Conservation (phyloP, 805 yeast genomes). For the Saccharomycopsis guyanensis region DNA sequence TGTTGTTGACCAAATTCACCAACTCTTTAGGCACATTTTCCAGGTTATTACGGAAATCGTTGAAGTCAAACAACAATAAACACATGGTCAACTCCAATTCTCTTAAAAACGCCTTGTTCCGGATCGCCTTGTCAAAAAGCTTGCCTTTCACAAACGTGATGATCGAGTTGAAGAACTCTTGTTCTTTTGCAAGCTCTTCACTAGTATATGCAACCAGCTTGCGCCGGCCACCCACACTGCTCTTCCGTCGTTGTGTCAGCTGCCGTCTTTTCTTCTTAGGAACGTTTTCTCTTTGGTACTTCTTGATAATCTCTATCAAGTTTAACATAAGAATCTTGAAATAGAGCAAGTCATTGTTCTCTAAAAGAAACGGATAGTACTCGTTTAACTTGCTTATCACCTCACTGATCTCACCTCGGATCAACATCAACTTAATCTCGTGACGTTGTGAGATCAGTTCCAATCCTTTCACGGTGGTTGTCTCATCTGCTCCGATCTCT, state of each 20-base stretch:
- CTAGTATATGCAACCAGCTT: background rate
- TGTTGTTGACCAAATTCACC: slow-evolving; percentile 62
- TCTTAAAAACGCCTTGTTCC: slow-evolving; percentile 49
- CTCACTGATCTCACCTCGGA: slow-evolving; percentile 51
- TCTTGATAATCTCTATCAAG: slow-evolving; percentile 72
- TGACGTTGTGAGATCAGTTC: slow-evolving; percentile 46
- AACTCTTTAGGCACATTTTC: slow-evolving; percentile 57
- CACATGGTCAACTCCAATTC: slow-evolving; percentile 84
- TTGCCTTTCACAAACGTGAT: slow-evolving; percentile 55
- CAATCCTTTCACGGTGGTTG: slow-evolving; percentile 32
- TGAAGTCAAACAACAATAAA: slow-evolving; percentile 39
- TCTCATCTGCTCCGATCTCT: slow-evolving; percentile 36
- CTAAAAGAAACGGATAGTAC: slow-evolving; percentile 57
- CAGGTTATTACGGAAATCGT: slow-evolving; percentile 28
- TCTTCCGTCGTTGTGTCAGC: background rate
- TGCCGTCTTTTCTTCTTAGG: slow-evolving; percentile 12
- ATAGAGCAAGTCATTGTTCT: slow-evolving; percentile 54
- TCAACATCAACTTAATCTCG: slow-evolving; percentile 44
- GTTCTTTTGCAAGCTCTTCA: slow-evolving; percentile 28
- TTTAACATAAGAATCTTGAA: slow-evolving; percentile 67
- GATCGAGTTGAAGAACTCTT: slow-evolving; percentile 44
- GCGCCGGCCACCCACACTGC: background rate
- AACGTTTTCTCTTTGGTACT: slow-evolving; percentile 31
- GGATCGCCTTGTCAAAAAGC: slow-evolving; percentile 53
- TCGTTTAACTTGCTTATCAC: slow-evolving; percentile 53